Conservation (phyloP, 2,329 filamentous ascomycete genomes). For the Pseudocercospora eumusae region DNA sequence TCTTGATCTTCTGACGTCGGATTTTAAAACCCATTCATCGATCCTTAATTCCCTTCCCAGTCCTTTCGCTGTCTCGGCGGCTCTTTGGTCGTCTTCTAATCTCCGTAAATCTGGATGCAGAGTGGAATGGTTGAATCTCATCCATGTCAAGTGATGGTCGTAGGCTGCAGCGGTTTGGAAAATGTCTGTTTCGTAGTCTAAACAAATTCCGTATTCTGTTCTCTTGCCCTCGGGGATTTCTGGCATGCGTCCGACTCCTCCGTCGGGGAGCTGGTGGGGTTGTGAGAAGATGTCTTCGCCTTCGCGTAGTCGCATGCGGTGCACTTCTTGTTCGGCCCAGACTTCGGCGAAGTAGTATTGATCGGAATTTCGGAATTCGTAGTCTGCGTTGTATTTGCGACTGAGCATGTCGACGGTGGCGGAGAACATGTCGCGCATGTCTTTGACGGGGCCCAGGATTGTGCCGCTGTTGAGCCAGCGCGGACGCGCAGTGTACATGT, state of each 20-base stretch:
- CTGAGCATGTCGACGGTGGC: constrained; percentile 40
- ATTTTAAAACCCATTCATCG: constrained; percentile 22
- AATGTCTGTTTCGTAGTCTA: constrained; percentile 31
- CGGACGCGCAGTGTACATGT: constrained; percentile 44
- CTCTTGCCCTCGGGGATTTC: constrained; percentile 21
- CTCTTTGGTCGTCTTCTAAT: background rate
- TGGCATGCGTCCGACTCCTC: constrained; percentile 18
- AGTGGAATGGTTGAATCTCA: constrained; percentile 31
- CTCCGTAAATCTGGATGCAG: constrained; percentile 10
- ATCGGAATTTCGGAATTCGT: constrained; percentile 37
- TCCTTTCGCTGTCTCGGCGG: constrained; percentile 8
- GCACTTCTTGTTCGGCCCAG: constrained; percentile 56
- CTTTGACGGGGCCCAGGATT: constrained; percentile 47
- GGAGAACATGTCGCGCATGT: constrained; percentile 36
- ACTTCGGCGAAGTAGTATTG: constrained; percentile 55
- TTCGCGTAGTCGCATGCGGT: constrained; percentile 28
- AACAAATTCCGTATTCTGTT: constrained; percentile 30
- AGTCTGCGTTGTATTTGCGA: constrained; percentile 26
- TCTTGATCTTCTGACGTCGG: constrained; percentile 20
- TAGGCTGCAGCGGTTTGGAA: constrained; percentile 31
- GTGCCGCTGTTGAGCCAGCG: constrained; percentile 45
- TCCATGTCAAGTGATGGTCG: constrained; percentile 28
- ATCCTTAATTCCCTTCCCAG: constrained; percentile 17
- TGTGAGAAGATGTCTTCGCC: constrained; percentile 12
- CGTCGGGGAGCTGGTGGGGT: constrained; percentile 10